Evolutionary conservation across 352 stramenopile genomes (phyloP), one percentile per base, ranked within the genome.

Genomic region (Globisporangium paroecandrum): DNA sequence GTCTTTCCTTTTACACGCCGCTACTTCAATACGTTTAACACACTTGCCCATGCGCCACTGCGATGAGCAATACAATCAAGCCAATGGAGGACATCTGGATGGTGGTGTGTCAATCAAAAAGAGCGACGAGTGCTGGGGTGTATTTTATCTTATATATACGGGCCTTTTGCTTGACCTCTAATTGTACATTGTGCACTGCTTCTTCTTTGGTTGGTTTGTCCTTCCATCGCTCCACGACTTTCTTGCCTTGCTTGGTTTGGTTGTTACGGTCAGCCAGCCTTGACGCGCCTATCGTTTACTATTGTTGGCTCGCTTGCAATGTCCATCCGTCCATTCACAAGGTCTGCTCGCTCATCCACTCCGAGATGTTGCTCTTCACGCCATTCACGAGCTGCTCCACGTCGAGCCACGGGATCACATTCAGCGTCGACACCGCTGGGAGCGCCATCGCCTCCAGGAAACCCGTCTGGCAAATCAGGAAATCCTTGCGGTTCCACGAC

Each of bases 341-440:
- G 43, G 54, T 57, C 7, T 43, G n/a, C 56, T 69, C 64, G 25
- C 38, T 51, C 27, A 15, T 36, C 83, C 83, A 92, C 70, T 81
- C 60, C 12, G 47, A 51, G 57, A 90, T 85, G 70, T 92, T 92
- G 56, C 69, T 77, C 69, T 86, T 66, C 63, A 92, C 76, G 58
- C 82, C 78, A 36, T 77, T 69, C 58, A 89, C 78, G 18, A 92
- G 70, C 47, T 77, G 61, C 27, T 80, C 72, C 25, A 85, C 72
- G 51, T 90, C 68, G 27, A 92, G 59, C 76, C 79, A 90, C 3
- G 84, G 80, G 55, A 92, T 89, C 65, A 68, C 70, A 70, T 89
- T 86, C 9, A 92, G 76, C 29, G 75, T 68, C 58, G 79, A 62
- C 43, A 88, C 73, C 1, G 84, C 84, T 12, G 84, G 82, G 18